Conservation (phyloP, 148 eudicot genomes). For the Rhododendron henanense region DNA sequence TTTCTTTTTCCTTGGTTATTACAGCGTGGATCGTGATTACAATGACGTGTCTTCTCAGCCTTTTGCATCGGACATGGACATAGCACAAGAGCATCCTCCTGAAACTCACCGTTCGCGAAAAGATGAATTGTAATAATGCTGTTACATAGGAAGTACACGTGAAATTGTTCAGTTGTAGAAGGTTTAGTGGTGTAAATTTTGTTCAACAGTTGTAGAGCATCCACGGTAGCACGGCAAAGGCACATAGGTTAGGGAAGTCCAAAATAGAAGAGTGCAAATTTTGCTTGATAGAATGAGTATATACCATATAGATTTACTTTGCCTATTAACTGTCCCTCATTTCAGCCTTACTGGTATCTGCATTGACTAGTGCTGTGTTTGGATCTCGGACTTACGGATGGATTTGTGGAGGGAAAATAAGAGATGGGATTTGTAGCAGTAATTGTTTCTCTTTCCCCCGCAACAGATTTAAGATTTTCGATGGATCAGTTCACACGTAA, state of each 20-base stretch:
- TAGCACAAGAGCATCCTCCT: constrained; percentile 11
- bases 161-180: constrained; percentile 1
- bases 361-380: not conserved
- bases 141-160: not conserved
- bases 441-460: too few species aligned
- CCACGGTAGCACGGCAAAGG: not conserved
- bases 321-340: not conserved
- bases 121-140: constrained; percentile 1
- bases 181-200: not conserved
- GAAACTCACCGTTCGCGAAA: not conserved
- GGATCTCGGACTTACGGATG: too few species aligned
- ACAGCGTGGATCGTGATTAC: constrained; percentile 40
- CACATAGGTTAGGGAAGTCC: not conserved
- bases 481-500: not conserved
- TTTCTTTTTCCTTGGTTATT: constrained; percentile 19
- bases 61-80: constrained; percentile 18
- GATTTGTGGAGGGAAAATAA: not conserved
- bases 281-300: not conserved
- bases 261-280: not conserved
- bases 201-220: not conserved
- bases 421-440: not conserved
- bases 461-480: not conserved
- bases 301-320: not conserved
- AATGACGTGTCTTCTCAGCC: constrained; percentile 20
- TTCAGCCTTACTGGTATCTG: not conserved